phyloP scores from a whole-genome alignment of 495 filamentous ascomycete genomes.

The Penicillium bialowiezense region DNA sequence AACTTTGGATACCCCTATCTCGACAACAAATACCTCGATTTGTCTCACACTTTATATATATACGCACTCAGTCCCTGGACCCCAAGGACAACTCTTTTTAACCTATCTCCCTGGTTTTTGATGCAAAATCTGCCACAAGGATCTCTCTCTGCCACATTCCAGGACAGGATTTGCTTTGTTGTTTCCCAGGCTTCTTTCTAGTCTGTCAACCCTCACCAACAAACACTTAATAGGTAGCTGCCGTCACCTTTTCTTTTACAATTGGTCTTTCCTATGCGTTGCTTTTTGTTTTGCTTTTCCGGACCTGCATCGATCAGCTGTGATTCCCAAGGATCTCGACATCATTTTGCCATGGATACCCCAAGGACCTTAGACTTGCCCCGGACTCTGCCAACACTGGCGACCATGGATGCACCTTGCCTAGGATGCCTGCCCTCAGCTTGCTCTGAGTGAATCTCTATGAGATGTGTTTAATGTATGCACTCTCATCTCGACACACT shows the following conservation, averaged over 20 bases:
- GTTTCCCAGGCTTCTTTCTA: constrained; percentile 32
- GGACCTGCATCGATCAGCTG: constrained; percentile 23
- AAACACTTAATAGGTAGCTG: constrained; percentile 47
- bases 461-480: constrained; percentile 47
- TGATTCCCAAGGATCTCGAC: constrained; percentile 19
- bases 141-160: constrained; percentile 25
- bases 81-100: constrained; percentile 24
- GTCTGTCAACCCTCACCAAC: constrained; percentile 27
- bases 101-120: constrained; percentile 21
- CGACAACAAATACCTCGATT: constrained; percentile 7
- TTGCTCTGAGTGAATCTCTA: constrained; percentile 37
- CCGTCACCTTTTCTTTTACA: constrained; percentile 35
- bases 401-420: constrained; percentile 26
- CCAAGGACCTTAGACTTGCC: constrained; percentile 16
- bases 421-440: constrained; percentile 28
- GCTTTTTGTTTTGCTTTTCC: constrained; percentile 18
- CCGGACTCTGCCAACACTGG: constrained; percentile 13
- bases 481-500: constrained; percentile 34
- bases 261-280: constrained; percentile 21
- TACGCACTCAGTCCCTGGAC: constrained; percentile 27
- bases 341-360: constrained; percentile 5
- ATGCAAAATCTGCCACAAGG: constrained; percentile 20
- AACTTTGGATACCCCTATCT: constrained; percentile 22
- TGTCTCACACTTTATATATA: constrained; percentile 5
- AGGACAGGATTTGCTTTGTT: constrained; percentile 42